A percentile compares a stretch with the other conserved stretches of the same genome.
phyloP scores from a whole-genome alignment of 371 early-diverging fungal species.

The Mucor velutinosus region DNA sequence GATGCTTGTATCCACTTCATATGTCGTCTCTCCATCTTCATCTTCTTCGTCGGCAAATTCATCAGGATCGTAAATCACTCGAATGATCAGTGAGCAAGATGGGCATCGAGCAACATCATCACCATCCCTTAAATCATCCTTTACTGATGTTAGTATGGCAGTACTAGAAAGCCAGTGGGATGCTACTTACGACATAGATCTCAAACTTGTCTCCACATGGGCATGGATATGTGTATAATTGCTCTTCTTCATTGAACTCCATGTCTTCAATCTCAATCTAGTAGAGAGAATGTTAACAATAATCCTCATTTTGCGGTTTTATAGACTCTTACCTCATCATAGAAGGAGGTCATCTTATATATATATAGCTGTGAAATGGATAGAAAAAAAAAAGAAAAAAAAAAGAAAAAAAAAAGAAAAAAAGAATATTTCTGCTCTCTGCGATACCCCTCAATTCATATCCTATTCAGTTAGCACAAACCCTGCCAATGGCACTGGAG shows the following conservation, averaged over 20 bases:
- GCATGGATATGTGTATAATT: conserved; percentile 95
- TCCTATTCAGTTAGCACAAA: not conserved
- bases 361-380: not conserved
- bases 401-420: not conserved
- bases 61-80: conserved; percentile 83
- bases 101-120: conserved; percentile 97
- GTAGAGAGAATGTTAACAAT: not conserved
- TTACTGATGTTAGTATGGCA: not conserved
- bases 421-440: not conserved
- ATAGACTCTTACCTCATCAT: conserved; percentile 30
- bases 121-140: conserved; percentile 90
- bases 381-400: conserved; percentile 1
- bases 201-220: conserved; percentile 99
- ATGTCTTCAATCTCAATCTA: conserved; percentile 95
- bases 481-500: not conserved
- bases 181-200: conserved; percentile 69
- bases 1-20: conserved; percentile 37
- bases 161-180: no score
- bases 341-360: conserved; percentile 31
- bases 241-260: conserved; percentile 88
- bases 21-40: conserved; percentile 32
- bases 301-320: not conserved
- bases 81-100: conserved; percentile 93
- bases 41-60: conserved; percentile 54
- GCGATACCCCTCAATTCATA: not conserved